phyloP scores from a whole-genome alignment of 345 rosid species.

The Noccaea caerulescens region DNA sequence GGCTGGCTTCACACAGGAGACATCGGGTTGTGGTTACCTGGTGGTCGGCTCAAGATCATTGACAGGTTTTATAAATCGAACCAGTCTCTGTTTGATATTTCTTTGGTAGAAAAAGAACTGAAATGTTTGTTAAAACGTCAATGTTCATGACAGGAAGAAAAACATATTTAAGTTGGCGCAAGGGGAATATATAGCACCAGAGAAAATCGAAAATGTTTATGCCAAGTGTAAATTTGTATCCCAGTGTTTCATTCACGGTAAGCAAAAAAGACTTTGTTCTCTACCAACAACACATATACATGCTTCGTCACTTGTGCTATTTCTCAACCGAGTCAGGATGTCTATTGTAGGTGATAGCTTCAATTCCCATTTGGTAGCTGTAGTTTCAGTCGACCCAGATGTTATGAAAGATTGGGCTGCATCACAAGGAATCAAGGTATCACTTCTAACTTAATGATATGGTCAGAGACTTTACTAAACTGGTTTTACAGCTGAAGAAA shows the following conservation, averaged over 20 bases:
- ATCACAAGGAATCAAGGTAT: slow-evolving; percentile 71
- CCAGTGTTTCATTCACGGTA: slow-evolving; percentile 88
- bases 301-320: slow-evolving; percentile 15
- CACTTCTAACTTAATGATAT: slow-evolving; percentile 10
- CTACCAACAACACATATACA: neutral
- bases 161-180: slow-evolving; percentile 97
- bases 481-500: neutral
- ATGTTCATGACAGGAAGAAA: slow-evolving; percentile 54
- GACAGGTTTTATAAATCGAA: slow-evolving; percentile 60
- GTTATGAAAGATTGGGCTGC: slow-evolving; percentile 78
- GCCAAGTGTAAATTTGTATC: slow-evolving; percentile 78
- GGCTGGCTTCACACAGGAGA: slow-evolving; percentile 97
- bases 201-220: slow-evolving; percentile 92
- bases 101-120: neutral
- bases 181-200: slow-evolving; percentile 98
- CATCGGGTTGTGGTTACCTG: slow-evolving; percentile 85
- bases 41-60: slow-evolving; percentile 91
- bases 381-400: slow-evolving; percentile 78
- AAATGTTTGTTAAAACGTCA: slow-evolving; percentile 10
- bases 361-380: slow-evolving; percentile 73
- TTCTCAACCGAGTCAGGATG: slow-evolving; percentile 32
- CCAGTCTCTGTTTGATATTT: neutral
- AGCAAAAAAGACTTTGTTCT: slow-evolving; percentile 30
- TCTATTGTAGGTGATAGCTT: slow-evolving; percentile 79
- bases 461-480: neutral